phyloP scores from a whole-genome alignment of 2,329 filamentous ascomycete species.

The Neofusicoccum ribis region DNA sequence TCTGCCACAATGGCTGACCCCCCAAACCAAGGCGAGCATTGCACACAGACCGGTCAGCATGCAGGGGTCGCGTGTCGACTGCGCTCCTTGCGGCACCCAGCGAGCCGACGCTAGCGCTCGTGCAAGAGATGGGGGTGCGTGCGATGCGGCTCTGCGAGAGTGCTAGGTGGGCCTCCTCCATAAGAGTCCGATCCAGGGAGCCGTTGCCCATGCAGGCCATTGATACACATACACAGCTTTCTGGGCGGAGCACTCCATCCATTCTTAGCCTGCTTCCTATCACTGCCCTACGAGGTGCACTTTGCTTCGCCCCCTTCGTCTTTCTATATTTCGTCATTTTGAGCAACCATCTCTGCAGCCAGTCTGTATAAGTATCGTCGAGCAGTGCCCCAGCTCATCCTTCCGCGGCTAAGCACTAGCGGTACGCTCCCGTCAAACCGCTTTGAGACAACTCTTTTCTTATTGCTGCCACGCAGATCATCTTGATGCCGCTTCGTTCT shows the following conservation, averaged over 20 bases:
- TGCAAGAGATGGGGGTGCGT: constrained; percentile 1
- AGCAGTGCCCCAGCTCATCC: background rate
- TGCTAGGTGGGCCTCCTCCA: constrained; percentile 6
- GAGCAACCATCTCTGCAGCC: background rate
- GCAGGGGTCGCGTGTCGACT: constrained; percentile 20
- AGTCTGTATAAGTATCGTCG: constrained; percentile 11
- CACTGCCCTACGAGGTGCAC: constrained; percentile 12
- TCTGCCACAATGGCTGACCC: constrained; percentile 18
- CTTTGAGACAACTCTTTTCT: constrained; percentile 1
- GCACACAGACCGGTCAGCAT: constrained; percentile 21
- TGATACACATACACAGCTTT: constrained; percentile 18
- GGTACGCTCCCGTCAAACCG: background rate
- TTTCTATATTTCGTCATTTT: constrained; percentile 4
- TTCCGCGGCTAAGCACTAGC: background rate
- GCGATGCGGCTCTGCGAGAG: constrained; percentile 19
- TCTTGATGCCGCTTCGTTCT: background rate
- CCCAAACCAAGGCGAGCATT: background rate
- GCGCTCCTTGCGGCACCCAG: constrained; percentile 9
- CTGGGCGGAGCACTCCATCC: constrained; percentile 18
- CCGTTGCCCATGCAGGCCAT: constrained; percentile 6
- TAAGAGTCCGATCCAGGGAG: constrained; percentile 17
- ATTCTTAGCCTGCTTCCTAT: constrained; percentile 10
- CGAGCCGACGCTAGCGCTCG: constrained; percentile 14
- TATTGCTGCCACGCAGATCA: constrained; percentile 2
- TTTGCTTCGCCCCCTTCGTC: constrained; percentile 14